Evolutionary conservation across 1,139 yeast genomes (phyloP).

Genomic region (Kurtzmaniella quercitrusa): DNA sequence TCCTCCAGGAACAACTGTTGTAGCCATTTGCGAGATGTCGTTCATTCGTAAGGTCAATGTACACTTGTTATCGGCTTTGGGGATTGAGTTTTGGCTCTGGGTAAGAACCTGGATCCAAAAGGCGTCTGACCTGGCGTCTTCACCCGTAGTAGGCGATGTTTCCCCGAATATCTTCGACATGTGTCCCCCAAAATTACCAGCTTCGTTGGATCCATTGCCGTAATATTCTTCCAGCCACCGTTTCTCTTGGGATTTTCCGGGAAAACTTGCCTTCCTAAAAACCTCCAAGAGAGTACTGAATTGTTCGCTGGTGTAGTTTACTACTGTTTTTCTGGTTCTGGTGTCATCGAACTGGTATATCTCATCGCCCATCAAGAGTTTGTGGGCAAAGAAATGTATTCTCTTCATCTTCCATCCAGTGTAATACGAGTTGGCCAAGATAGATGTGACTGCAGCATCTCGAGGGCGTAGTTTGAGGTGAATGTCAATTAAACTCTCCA

Average conservation of each 20-base stretch:
- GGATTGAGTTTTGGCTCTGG: not conserved
- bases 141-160: not conserved
- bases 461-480: not conserved
- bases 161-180: conserved; percentile 1
- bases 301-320: not conserved
- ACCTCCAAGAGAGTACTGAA: not conserved
- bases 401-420: conserved; percentile 5
- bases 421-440: conserved; percentile 3
- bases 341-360: conserved; percentile 1
- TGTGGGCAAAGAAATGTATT: conserved; percentile 5
- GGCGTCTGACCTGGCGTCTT: conserved; percentile 1
- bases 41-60: not conserved
- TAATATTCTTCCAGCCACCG: not conserved
- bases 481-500: not conserved
- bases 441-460: not conserved
- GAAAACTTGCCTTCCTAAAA: not conserved
- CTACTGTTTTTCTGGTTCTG: conserved; percentile 1
- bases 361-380: conserved; percentile 3
- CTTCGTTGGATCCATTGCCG: not conserved
- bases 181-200: not conserved
- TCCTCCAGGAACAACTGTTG: not conserved
- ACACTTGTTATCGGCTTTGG: not conserved
- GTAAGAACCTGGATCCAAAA: conserved; percentile 2
- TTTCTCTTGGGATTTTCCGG: not conserved
- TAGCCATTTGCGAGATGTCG: not conserved